Conservation (phyloP, 2,329 filamentous ascomycete genomes). For the Tolypocladium inflatum region DNA sequence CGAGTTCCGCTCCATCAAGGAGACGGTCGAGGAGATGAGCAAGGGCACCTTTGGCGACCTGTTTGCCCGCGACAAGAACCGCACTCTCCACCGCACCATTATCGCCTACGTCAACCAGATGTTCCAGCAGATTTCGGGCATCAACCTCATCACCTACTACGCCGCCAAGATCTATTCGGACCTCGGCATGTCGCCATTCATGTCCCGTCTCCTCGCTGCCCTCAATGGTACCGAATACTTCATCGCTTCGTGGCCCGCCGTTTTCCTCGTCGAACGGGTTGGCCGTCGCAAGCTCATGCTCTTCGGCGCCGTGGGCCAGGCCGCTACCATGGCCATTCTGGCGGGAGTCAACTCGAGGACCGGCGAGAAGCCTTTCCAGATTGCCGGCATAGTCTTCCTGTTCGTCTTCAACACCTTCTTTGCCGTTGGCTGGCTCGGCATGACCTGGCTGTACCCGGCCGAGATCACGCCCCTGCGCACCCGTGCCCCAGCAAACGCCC, state of each 20-base stretch:
- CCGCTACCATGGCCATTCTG: slow-evolving; percentile 54
- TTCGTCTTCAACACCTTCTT: slow-evolving; percentile 53
- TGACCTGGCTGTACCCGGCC: slow-evolving; percentile 55
- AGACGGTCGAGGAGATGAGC: slow-evolving; percentile 59
- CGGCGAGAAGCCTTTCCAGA: slow-evolving; percentile 37
- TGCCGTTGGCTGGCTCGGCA: slow-evolving; percentile 48
- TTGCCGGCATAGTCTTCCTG: slow-evolving; percentile 56
- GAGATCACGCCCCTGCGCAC: slow-evolving; percentile 61
- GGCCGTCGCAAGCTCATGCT: slow-evolving; percentile 65
- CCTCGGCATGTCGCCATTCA: slow-evolving; percentile 41
- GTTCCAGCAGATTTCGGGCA: slow-evolving; percentile 56
- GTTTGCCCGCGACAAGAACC: slow-evolving; percentile 48
- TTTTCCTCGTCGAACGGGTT: slow-evolving; percentile 55
- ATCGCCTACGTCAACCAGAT: slow-evolving; percentile 54
- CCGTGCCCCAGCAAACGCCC: slow-evolving; percentile 50
- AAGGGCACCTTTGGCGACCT: slow-evolving; percentile 50
- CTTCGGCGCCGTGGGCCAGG: slow-evolving; percentile 55
- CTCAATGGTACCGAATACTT: slow-evolving; percentile 39
- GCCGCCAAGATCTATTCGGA: slow-evolving; percentile 48
- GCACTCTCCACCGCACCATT: slow-evolving; percentile 47
- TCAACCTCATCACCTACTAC: slow-evolving; percentile 56
- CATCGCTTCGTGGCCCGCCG: slow-evolving; percentile 52
- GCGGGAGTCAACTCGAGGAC: slow-evolving; percentile 45
- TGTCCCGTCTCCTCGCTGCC: slow-evolving; percentile 47
- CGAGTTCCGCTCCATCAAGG: slow-evolving; percentile 52